phyloP scores from a whole-genome alignment of 306 rosid genomes.

The Delonix regia region DNA sequence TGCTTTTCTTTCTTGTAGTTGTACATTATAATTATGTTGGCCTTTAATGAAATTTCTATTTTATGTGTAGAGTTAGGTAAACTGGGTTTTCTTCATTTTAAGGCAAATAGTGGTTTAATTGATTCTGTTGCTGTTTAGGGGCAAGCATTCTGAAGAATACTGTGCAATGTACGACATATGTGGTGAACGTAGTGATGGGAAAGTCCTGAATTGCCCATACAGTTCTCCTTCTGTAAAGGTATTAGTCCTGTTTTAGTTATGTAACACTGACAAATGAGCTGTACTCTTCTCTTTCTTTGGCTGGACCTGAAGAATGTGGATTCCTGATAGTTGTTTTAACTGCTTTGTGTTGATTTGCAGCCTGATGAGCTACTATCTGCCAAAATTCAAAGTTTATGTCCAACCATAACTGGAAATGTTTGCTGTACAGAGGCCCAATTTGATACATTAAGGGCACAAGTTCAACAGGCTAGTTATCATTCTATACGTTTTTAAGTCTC shows the following conservation, averaged over 20 bases:
- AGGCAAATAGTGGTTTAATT: conserved; percentile 7
- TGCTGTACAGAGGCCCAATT: conserved; percentile 88
- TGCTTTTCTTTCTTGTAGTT: conserved; percentile 8
- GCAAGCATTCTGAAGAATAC: conserved; percentile 67
- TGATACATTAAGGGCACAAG: conserved; percentile 79
- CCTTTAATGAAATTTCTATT: conserved; percentile 1
- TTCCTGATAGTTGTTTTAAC: conserved; percentile 19
- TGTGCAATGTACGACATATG: conserved; percentile 98
- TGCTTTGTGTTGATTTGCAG: conserved; percentile 46
- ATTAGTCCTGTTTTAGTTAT: conserved; percentile 13
- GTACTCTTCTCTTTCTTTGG: background rate
- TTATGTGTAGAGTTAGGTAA: background rate
- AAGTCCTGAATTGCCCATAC: conserved; percentile 88
- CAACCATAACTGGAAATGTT: conserved; percentile 76
- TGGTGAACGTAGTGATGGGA: conserved; percentile 86
- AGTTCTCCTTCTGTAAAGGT: conserved; percentile 82
- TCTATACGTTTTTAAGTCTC: conserved; percentile 2
- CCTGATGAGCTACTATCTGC: conserved; percentile 83
- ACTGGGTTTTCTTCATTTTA: background rate
- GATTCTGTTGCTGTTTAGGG: conserved; percentile 46
- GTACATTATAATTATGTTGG: background rate
- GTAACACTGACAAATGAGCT: background rate
- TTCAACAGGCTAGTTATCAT: conserved; percentile 76
- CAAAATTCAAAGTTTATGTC: conserved; percentile 94
- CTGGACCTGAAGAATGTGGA: conserved; percentile 1